Conservation (phyloP, 164 flowering plant species). For the Warburgia ugandensis region DNA sequence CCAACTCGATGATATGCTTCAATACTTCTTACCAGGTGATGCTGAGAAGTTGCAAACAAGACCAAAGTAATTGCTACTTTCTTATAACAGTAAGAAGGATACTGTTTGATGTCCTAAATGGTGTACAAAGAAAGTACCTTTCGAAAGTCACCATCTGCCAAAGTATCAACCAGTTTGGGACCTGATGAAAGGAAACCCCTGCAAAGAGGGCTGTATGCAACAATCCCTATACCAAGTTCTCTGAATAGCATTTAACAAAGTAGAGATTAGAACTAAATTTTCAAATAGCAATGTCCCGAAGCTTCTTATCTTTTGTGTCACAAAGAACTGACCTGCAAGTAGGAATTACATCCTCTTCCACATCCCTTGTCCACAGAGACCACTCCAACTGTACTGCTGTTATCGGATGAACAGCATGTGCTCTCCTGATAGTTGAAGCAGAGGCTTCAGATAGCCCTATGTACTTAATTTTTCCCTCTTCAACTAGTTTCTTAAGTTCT, state of each 20-base stretch:
- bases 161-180: constrained; percentile 31
- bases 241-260: constrained; percentile 6
- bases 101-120: neutral
- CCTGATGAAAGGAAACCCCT: constrained; percentile 55
- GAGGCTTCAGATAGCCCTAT: constrained; percentile 23
- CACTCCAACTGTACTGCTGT: constrained; percentile 20
- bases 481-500: constrained; percentile 21
- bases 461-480: constrained; percentile 22
- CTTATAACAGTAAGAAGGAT: too few species aligned
- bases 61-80: neutral
- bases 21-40: too few species aligned
- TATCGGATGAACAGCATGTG: constrained; percentile 21
- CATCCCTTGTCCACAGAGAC: constrained; percentile 22
- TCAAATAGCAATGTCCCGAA: neutral
- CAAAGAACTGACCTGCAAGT: constrained; percentile 17
- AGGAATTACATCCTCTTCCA: constrained; percentile 20
- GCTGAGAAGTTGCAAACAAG: neutral
- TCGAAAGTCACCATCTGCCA: constrained; percentile 29
- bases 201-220: constrained; percentile 52
- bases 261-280: neutral
- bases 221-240: constrained; percentile 52
- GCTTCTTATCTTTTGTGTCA: neutral
- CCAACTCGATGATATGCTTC: neutral
- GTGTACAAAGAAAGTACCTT: constrained; percentile 21
- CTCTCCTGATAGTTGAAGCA: constrained; percentile 21